A percentile compares a stretch with the other conserved stretches of the same genome.
Evolutionary conservation across 495 filamentous ascomycete genomes (phyloP).

Genomic region (Bacidia gigantensis): DNA sequence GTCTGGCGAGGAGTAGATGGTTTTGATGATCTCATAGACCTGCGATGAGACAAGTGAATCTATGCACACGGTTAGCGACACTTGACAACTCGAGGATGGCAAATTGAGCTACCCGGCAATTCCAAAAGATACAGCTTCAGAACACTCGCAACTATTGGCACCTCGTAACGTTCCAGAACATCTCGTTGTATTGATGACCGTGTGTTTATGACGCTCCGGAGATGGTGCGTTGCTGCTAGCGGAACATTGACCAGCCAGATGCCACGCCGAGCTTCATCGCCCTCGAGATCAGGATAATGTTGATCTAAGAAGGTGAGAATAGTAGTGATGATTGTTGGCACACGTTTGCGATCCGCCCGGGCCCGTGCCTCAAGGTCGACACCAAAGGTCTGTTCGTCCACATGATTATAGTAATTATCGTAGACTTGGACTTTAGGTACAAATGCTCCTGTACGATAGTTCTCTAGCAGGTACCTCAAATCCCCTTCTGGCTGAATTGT

Average conservation of each 20-base stretch:
- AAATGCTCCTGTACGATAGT: slow-evolving; percentile 89
- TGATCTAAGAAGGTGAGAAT: slow-evolving; percentile 90
- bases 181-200: slow-evolving; percentile 70
- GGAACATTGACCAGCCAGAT: slow-evolving; percentile 94
- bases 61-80: slow-evolving; percentile 20
- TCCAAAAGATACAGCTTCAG: slow-evolving; percentile 94
- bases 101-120: slow-evolving; percentile 87
- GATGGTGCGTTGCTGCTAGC: slow-evolving; percentile 67
- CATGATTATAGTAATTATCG: slow-evolving; percentile 98
- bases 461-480: slow-evolving; percentile 90
- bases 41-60: slow-evolving; percentile 96
- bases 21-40: slow-evolving; percentile 97
- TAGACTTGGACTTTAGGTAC: slow-evolving; percentile 83
- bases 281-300: slow-evolving; percentile 94
- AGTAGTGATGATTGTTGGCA: slow-evolving; percentile 83
- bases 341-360: slow-evolving; percentile 84
- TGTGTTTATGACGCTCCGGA: slow-evolving; percentile 72
- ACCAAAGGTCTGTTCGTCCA: slow-evolving; percentile 95
- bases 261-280: slow-evolving; percentile 79
- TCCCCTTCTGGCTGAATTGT: slow-evolving; percentile 88
- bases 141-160: slow-evolving; percentile 83
- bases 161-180: slow-evolving; percentile 70
- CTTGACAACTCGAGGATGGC: background rate
- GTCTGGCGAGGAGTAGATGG: slow-evolving; percentile 53
- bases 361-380: slow-evolving; percentile 92